Evolutionary conservation across 176 grass and related monocot genomes (phyloP), one percentile per base, ranked within the genome.

Genomic region (Rhynchospora breviuscula): DNA sequence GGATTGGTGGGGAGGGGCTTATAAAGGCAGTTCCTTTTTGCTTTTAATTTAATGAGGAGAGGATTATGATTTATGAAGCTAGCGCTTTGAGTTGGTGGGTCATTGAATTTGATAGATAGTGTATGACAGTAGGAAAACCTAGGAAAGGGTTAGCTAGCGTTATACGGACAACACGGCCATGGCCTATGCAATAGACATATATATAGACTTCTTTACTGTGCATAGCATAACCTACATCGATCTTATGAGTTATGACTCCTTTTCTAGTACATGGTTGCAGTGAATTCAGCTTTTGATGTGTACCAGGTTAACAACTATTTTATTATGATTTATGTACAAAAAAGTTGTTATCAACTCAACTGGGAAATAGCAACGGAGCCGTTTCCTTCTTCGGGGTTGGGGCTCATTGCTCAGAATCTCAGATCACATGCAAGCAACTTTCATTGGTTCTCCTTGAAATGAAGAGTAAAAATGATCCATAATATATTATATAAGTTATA

Each of bases 51-150:
- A 85, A 71, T 76, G 53, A 67, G 22, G 67, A 76, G 76, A 76
- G 67, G 56, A 53, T 33, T 35, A 19, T 8, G 18, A 29, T 29
- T 29, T 29, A 29, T 40, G 23, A 29, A 44, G 22, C 67, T 67
- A 40, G 35, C 45, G 66, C 9, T 62, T 57, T 64, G 8, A 76
- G 47, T 49, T 53, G 19, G 71, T 76, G 71, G 22, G 80, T 60
- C 47, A 71, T 33, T 79, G 26, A 72, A 79, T 86, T 66, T 86
- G 84, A 86, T 72, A 59, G 19, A 72, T 52, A 74, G 68, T 72
- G 72, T 71, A 79, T 85, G 84, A 78, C 22, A 66, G 72, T 66
- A 85, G 71, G 76, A 67, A 77, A 22, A 56, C 51, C 57, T 66
- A 64, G 26, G 8, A 63, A 29, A 67, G 54, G 72, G 33, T 67